A percentile compares a stretch with the other conserved stretches of the same genome.
These are phyloP conservation scores for Hypoxylon fragiforme DNA, from an alignment of 495 filamentous ascomycete species.

Conservation along the genomic window DNA sequence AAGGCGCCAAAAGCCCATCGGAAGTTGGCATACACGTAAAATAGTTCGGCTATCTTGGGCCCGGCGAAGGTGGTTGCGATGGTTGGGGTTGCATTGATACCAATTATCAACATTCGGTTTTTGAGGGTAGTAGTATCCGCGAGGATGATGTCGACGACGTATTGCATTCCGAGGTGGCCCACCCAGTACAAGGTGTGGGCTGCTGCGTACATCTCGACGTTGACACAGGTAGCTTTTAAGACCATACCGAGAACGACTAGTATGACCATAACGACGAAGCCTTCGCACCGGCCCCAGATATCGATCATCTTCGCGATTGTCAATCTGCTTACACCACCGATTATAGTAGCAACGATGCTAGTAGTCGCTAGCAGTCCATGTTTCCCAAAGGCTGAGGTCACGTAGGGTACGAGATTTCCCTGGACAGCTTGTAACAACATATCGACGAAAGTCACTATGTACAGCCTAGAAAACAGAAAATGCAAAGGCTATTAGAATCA, in stretches of 20 bases:
- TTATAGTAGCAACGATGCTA: slow-evolving; percentile 47
- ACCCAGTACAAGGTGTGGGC: slow-evolving; percentile 71
- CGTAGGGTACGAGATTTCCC: slow-evolving; percentile 39
- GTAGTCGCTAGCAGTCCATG: slow-evolving; percentile 44
- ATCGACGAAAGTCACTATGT: slow-evolving; percentile 47
- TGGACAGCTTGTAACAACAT: slow-evolving; percentile 41
- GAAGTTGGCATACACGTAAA: slow-evolving; percentile 50
- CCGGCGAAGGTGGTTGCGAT: slow-evolving; percentile 59
- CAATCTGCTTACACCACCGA: slow-evolving; percentile 58
- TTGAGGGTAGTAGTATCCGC: slow-evolving; percentile 68
- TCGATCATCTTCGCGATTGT: slow-evolving; percentile 62
- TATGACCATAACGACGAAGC: slow-evolving; percentile 35
- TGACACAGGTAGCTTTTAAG: slow-evolving; percentile 65
- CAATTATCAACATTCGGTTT: slow-evolving; percentile 64
- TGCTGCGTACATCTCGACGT: slow-evolving; percentile 64
- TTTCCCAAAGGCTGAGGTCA: slow-evolving; percentile 40
- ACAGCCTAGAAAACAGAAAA: slow-evolving; percentile 29
- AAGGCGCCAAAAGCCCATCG: slow-evolving; percentile 62
- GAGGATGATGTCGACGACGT: slow-evolving; percentile 70
- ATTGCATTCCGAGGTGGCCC: slow-evolving; percentile 64
- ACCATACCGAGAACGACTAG: slow-evolving; percentile 66
- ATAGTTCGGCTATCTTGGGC: slow-evolving; percentile 42
- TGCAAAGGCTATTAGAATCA: not conserved
- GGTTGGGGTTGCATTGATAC: slow-evolving; percentile 59
- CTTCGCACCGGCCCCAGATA: slow-evolving; percentile 53